Evolutionary conservation across 2,329 filamentous ascomycete species (phyloP).

Genomic region (Trichoderma sp.): DNA sequence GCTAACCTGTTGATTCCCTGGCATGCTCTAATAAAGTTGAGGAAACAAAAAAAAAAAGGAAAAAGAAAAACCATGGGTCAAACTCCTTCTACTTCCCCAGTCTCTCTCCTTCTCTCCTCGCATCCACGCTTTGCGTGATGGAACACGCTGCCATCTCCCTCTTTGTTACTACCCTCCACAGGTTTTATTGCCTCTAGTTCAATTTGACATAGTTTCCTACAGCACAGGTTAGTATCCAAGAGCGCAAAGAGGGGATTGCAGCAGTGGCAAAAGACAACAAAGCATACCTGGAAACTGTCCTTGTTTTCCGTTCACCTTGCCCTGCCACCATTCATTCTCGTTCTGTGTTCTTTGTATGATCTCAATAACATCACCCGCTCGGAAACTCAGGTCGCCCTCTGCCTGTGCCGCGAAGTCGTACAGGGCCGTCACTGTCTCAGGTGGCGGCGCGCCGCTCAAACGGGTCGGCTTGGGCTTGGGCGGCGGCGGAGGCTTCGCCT

Average conservation of each 20-base stretch:
- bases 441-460: constrained; percentile 61
- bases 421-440: constrained; percentile 81
- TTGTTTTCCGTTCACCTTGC: constrained; percentile 71
- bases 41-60: neutral
- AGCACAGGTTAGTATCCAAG: neutral
- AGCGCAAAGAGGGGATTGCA: neutral
- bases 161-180: neutral
- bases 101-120: neutral
- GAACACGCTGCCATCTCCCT: too few species aligned
- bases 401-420: constrained; percentile 97
- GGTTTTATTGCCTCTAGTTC: constrained; percentile 1
- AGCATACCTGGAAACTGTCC: constrained; percentile 88
- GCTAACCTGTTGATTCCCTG: constrained; percentile 3
- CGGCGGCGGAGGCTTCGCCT: constrained; percentile 68
- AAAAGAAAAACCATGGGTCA: neutral
- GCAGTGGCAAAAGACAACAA: neutral
- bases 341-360: constrained; percentile 81
- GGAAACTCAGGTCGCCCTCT: constrained; percentile 89
- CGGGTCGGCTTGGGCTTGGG: constrained; percentile 75
- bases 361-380: constrained; percentile 81
- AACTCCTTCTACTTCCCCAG: neutral
- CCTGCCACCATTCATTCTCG: constrained; percentile 96
- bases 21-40: constrained; percentile 14
- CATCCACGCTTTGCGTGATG: too few species aligned
- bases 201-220: constrained; percentile 19